Conservation (phyloP, 208 protist species). For the Strigomonas culicis region DNA sequence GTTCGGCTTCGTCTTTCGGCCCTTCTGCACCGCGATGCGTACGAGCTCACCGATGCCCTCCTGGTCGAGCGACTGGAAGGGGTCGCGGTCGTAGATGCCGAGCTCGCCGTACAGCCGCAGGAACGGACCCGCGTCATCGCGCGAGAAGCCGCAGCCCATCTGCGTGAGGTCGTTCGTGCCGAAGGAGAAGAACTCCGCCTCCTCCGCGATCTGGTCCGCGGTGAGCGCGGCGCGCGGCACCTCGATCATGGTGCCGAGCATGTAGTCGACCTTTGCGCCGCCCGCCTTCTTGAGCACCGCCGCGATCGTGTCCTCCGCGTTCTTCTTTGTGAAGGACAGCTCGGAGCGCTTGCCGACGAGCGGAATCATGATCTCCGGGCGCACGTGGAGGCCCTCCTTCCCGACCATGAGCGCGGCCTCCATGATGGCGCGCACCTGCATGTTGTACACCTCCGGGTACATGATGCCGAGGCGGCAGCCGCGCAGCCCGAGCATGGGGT, state of each 20-base stretch:
- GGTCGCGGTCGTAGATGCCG: slow-evolving; percentile 89
- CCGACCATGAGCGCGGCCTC: slow-evolving; percentile 80
- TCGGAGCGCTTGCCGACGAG: slow-evolving; percentile 85
- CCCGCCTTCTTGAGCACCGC: slow-evolving; percentile 31
- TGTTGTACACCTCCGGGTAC: slow-evolving; percentile 95
- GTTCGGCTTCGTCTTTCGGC: slow-evolving; percentile 68
- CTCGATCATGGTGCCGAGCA: slow-evolving; percentile 95
- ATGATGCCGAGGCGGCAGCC: slow-evolving; percentile 92
- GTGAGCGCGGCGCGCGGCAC: slow-evolving; percentile 83
- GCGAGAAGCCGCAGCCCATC: slow-evolving; percentile 95
- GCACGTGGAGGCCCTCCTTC: slow-evolving; percentile 49
- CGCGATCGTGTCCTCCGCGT: slow-evolving; percentile 65
- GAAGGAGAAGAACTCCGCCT: slow-evolving; percentile 96
- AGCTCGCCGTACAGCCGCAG: slow-evolving; percentile 90
- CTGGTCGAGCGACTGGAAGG: slow-evolving; percentile 94
- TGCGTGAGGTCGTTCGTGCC: slow-evolving; percentile 97
- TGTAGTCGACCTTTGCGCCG: slow-evolving; percentile 56
- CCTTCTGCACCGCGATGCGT: slow-evolving; percentile 82
- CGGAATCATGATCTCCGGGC: slow-evolving; percentile 94
- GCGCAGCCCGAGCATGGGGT: slow-evolving; percentile 95
- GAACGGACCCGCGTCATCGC: slow-evolving; percentile 94
- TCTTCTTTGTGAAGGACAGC: slow-evolving; percentile 69
- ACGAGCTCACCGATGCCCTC: slow-evolving; percentile 92
- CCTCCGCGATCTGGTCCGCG: slow-evolving; percentile 86
- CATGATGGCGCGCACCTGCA: slow-evolving; percentile 93